Evolutionary conservation across 2,329 filamentous ascomycete genomes (phyloP), one percentile per base, ranked within the genome.

Genomic region (Delphinella strobiligena): DNA sequence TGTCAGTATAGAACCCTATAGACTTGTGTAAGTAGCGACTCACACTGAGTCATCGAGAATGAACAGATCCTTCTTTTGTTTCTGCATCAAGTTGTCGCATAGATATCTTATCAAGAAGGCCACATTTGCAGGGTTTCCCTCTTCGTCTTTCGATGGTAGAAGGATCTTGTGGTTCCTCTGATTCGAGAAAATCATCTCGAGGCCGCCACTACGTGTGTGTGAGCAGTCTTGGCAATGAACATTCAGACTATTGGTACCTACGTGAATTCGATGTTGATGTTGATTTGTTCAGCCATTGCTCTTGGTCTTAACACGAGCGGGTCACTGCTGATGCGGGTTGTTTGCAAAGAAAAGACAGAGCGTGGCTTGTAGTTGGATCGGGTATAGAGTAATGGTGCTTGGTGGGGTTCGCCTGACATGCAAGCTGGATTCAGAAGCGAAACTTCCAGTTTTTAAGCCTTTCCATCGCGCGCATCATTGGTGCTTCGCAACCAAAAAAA

Each of bases 141-240:
- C 63, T 38, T 70, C 63, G 53, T 79, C 72, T 40, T 56, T 69
- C 19, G 72, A 62, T 15, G 89, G 85, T 31, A 96, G 61, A 3
- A 69, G 63, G 34, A 98, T 58, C 16, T 69, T 64, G 58, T 89
- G 83, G 50, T 78, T 81, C 41, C 80, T 75, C 61, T 86, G 69
- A 58, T 94, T 81, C 22, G 80, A 77, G 64, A 98, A 98, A 48
- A 98, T 79, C 66, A 94, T 82, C 64, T 98, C 91, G 14, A 98
- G 74, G 16, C 91, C 91, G 46, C 91, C 91, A 48, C 91, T 69
- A 36, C 10, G 32, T 41, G 42, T 42, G 41, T 43, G 27, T 41
- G 48, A 38, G 44, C 45, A 44, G 40, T 37, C 18, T 31, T 27
- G 22, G 22, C 22, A 27, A 7, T 34, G 12, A 27, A 12, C 12